Evolutionary conservation across 176 grass and related monocot genomes (phyloP), one percentile per base, ranked within the genome.

Genomic region (sorghum (Sorghum bicolor)): DNA sequence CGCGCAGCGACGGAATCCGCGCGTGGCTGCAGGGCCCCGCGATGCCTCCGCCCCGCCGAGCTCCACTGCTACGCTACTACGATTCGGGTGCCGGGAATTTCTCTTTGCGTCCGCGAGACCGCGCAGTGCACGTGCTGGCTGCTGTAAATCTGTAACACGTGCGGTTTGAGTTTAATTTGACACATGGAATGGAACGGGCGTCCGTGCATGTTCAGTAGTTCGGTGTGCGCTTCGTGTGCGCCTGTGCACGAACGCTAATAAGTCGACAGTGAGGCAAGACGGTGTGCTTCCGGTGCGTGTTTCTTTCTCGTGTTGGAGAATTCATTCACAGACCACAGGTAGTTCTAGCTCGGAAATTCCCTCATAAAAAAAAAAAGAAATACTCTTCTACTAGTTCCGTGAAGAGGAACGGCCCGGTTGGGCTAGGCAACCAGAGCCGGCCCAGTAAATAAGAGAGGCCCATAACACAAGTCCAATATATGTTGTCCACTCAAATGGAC

Each of bases 11-110:
- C 26, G 29, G 61, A 3, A 57, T n/a, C n/a, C 30, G 2, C 11
- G 41, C 41, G 41, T 3, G 41, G 41, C 2, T 38, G 15, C 44
- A 1, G 81, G 87, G 87, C 9, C 81, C 81, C 81, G 57, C 15
- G 86, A 79, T 26, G 67, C 25, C 72, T 41, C 55, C 16, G 17
- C 25, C 40, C 6, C 43, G 44, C 44, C 44, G 44, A 47, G 3
- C 44, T 47, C 44, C 44, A 52, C 48, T 52, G 2, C 45, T 16
- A 44, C 41, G 39, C n/a, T n/a, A n/a, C n/a, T n/a, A n/a, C 15
- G 14, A 17, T 50, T 22, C 52, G 19, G 48, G 48, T 53, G 17
- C 48, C 48, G 48, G 48, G 17, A 20, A 53, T 53, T 53, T 20
- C 11, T 44, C 41, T 13, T 13, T 44, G 41, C 41, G 12, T 44